phyloP scores from a whole-genome alignment of 768 basidiomycete species.

The Panus rudis region DNA sequence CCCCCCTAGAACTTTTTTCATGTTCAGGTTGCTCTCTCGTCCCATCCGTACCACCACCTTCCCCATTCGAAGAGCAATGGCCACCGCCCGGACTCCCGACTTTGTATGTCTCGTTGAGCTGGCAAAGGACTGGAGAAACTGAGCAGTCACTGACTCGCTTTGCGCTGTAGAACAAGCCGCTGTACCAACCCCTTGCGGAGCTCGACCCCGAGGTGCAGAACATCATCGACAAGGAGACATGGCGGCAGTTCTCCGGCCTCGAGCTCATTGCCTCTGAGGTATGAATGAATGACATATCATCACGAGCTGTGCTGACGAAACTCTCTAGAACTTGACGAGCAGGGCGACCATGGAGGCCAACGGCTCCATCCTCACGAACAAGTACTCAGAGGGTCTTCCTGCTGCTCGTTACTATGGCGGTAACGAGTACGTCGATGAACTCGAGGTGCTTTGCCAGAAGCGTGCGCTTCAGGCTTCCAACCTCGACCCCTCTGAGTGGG shows the following conservation, averaged over 20 bases:
- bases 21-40: slow-evolving; percentile 27
- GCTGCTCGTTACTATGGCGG: slow-evolving; percentile 95
- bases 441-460: slow-evolving; percentile 90
- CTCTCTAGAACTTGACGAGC: slow-evolving; percentile 84
- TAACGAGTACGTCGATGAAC: slow-evolving; percentile 96
- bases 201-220: slow-evolving; percentile 93
- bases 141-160: neutral
- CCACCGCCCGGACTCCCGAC: slow-evolving; percentile 53
- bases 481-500: slow-evolving; percentile 90
- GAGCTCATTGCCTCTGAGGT: slow-evolving; percentile 99
- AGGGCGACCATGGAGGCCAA: slow-evolving; percentile 96
- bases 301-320: neutral
- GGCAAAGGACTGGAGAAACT: neutral
- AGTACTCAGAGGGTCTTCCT: slow-evolving; percentile 99
- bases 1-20: no score
- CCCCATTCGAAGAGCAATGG: slow-evolving; percentile 42
- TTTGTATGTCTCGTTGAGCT: slow-evolving; percentile 39
- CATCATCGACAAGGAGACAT: slow-evolving; percentile 98
- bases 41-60: slow-evolving; percentile 20
- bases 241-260: slow-evolving; percentile 95
- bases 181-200: slow-evolving; percentile 85
- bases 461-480: slow-evolving; percentile 95
- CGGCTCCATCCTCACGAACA: slow-evolving; percentile 97
- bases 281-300: slow-evolving; percentile 10
- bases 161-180: slow-evolving; percentile 69